phyloP scores from a whole-genome alignment of 73 alveolate species.

The Paramecium biaurelia region DNA sequence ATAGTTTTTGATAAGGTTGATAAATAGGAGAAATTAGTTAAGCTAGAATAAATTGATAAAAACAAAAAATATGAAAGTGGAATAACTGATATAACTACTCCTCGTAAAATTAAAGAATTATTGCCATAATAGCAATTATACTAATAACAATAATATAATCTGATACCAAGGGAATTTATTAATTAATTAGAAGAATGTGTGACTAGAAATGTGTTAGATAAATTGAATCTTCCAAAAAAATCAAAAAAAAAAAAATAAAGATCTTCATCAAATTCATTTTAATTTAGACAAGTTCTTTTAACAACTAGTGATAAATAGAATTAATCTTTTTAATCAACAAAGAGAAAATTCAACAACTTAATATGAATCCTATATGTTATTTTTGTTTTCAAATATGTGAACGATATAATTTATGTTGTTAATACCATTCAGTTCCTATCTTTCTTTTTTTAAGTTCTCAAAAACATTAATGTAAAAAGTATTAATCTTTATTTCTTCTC shows the following conservation, averaged over 20 bases:
- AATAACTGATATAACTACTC: neutral
- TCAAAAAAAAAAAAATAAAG: neutral
- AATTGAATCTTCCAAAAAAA: neutral
- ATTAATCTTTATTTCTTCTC: too few relatives aligned
- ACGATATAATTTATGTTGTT: neutral
- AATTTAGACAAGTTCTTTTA: neutral
- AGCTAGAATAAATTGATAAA: neutral
- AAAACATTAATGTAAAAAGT: too few relatives aligned
- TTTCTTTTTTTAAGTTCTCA: neutral
- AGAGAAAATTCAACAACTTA: neutral
- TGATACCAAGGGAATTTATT: neutral
- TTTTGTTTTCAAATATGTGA: neutral
- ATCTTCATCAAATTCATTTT: neutral
- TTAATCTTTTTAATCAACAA: slow-evolving; percentile 1
- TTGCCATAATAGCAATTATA: neutral
- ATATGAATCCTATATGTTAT: neutral
- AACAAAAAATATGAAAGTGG: neutral
- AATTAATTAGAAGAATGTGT: neutral
- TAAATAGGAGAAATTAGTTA: neutral
- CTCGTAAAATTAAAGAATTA: neutral
- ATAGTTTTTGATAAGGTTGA: neutral
- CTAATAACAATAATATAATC: neutral
- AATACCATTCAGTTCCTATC: neutral
- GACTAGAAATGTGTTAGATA: neutral
- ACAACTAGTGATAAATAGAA: neutral